A percentile compares a stretch with the other conserved stretches of the same genome.
phyloP scores from a whole-genome alignment of 257 asterid genomes.

The Linaria vulgaris region DNA sequence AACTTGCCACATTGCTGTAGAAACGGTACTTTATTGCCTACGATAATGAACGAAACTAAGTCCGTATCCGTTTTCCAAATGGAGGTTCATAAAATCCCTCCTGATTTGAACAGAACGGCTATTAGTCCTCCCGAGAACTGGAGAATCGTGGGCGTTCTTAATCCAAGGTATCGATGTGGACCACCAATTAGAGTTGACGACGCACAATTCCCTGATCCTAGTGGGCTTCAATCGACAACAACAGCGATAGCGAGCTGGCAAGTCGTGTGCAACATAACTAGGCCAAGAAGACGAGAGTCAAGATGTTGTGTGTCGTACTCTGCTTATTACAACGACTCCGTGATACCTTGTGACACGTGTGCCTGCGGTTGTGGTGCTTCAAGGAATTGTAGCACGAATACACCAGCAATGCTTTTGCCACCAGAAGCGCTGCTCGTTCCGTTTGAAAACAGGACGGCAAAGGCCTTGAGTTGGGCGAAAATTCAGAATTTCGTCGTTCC shows the following conservation, averaged over 20 bases:
- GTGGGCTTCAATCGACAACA: slow-evolving; percentile 40
- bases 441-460: slow-evolving; percentile 39
- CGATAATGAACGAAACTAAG: slow-evolving; percentile 49
- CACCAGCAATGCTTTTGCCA: slow-evolving; percentile 44
- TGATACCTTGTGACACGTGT: slow-evolving; percentile 59
- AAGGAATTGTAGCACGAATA: slow-evolving; percentile 31
- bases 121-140: slow-evolving; percentile 57
- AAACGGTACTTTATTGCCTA: slow-evolving; percentile 55
- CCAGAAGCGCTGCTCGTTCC: slow-evolving; percentile 61
- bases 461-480: slow-evolving; percentile 47
- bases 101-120: slow-evolving; percentile 52
- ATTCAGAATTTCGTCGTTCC: slow-evolving; percentile 40
- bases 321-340: slow-evolving; percentile 53
- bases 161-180: slow-evolving; percentile 59
- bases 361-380: slow-evolving; percentile 54
- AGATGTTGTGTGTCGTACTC: slow-evolving; percentile 68
- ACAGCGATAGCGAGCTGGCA: slow-evolving; percentile 65
- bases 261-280: slow-evolving; percentile 57
- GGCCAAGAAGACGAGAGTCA: slow-evolving; percentile 37
- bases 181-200: slow-evolving; percentile 44
- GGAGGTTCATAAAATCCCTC: slow-evolving; percentile 58
- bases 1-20: slow-evolving; percentile 54
- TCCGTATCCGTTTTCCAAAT: slow-evolving; percentile 52
- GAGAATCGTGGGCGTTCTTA: slow-evolving; percentile 50
- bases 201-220: slow-evolving; percentile 48